Conservation (phyloP, 768 basidiomycete genomes). For the Sutorius australiensis region DNA sequence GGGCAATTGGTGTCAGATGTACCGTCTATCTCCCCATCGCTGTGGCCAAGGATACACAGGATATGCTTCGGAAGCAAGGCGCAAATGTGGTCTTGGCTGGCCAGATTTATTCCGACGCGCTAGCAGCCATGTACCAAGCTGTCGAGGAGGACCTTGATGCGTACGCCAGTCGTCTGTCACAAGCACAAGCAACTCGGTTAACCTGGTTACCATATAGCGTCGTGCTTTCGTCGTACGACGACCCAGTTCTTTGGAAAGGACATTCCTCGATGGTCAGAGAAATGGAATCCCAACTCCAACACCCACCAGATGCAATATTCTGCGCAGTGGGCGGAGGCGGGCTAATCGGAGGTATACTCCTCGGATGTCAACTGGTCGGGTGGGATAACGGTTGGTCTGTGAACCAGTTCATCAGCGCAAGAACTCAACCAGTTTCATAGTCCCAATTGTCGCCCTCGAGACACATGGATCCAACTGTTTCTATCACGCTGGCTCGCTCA, state of each 20-base stretch:
- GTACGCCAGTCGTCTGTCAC: conserved; percentile 38
- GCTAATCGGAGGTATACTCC: conserved; percentile 63
- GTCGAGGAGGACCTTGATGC: conserved; percentile 45
- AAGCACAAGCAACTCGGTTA: background rate
- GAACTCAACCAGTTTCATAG: conserved; percentile 30
- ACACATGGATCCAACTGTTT: conserved; percentile 74
- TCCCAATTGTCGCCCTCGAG: conserved; percentile 64
- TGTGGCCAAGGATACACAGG: conserved; percentile 45
- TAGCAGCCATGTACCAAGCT: conserved; percentile 45
- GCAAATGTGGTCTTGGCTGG: conserved; percentile 61
- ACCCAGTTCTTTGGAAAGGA: conserved; percentile 68
- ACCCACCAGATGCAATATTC: conserved; percentile 66
- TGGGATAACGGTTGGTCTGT: conserved; percentile 64
- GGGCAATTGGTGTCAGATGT: conserved; percentile 51
- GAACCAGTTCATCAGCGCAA: background rate
- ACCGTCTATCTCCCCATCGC: conserved; percentile 65
- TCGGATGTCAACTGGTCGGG: conserved; percentile 57
- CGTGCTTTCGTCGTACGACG: conserved; percentile 68
- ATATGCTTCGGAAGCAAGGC: conserved; percentile 47
- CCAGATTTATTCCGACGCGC: conserved; percentile 53
- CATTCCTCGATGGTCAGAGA: conserved; percentile 73
- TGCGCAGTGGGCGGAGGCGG: conserved; percentile 79
- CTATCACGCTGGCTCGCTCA: conserved; percentile 65
- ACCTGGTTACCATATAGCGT: conserved; percentile 39
- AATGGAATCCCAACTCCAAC: conserved; percentile 49